Conservation (phyloP, 441 rosid genomes). For the Adansonia gregorii region DNA sequence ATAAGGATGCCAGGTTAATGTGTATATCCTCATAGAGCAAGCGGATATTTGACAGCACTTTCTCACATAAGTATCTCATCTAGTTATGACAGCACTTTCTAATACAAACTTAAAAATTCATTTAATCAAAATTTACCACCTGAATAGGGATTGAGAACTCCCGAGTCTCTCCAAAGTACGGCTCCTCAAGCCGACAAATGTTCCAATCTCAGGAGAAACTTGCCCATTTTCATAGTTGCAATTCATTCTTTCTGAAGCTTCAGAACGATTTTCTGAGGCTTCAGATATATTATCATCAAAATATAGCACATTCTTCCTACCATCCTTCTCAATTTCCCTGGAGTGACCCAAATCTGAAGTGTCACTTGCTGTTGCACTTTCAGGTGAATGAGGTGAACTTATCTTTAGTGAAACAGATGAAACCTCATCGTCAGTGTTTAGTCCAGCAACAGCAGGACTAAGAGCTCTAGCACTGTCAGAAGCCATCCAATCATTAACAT, state of each 20-base stretch:
- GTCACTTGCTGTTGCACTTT: slow-evolving; percentile 64
- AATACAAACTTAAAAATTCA: slow-evolving; percentile 19
- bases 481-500: slow-evolving; percentile 56
- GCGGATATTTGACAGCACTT: background rate
- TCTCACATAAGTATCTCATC: background rate
- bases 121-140: slow-evolving; percentile 49
- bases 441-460: slow-evolving; percentile 85
- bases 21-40: background rate
- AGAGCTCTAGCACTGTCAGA: slow-evolving; percentile 75
- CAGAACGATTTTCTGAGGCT: slow-evolving; percentile 64
- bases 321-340: slow-evolving; percentile 65
- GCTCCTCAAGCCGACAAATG: slow-evolving; percentile 45
- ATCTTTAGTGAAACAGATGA: slow-evolving; percentile 49
- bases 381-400: slow-evolving; percentile 68
- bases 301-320: slow-evolving; percentile 46
- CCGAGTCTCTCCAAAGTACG: slow-evolving; percentile 61
- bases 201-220: slow-evolving; percentile 68
- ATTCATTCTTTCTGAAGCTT: slow-evolving; percentile 51
- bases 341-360: slow-evolving; percentile 68
- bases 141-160: slow-evolving; percentile 76
- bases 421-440: slow-evolving; percentile 63
- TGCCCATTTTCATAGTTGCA: slow-evolving; percentile 59
- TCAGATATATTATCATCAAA: slow-evolving; percentile 72
- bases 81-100: background rate
- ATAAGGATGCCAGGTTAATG: background rate